A percentile compares a stretch with the other conserved stretches of the same genome.
phyloP scores from a whole-genome alignment of 163 green algal species.

The Prototheca cutis region DNA sequence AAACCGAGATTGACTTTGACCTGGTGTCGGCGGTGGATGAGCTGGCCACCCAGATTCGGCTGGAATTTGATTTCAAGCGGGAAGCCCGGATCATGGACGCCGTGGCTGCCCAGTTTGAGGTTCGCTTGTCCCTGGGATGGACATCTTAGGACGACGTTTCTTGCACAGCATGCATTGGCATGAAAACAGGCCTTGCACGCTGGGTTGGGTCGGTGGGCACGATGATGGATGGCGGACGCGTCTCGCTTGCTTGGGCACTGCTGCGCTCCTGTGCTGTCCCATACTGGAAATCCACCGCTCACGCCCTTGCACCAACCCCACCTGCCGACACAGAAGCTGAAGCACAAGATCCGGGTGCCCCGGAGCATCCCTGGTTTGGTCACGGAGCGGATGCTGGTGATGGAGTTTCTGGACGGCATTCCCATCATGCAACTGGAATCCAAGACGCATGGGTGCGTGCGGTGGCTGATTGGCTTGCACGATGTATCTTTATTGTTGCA shows the following conservation, averaged over 20 bases:
- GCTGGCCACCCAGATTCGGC: constrained; percentile 40
- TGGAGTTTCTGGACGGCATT: constrained; percentile 74
- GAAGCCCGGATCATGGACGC: constrained; percentile 84
- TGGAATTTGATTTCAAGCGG: constrained; percentile 85
- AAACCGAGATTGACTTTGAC: constrained; percentile 83
- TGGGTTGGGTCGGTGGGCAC: no score
- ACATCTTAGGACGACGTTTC: no score
- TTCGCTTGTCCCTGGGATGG: no score
- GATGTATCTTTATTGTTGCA: no score
- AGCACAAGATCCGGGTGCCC: constrained; percentile 41
- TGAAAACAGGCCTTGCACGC: no score
- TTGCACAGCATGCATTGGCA: no score
- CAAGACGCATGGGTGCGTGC: constrained; percentile 12
- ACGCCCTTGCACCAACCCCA: neutral
- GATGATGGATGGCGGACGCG: no score
- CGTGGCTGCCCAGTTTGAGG: constrained; percentile 45
- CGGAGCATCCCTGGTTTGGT: constrained; percentile 51
- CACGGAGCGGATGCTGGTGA: constrained; percentile 61
- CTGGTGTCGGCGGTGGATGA: constrained; percentile 81
- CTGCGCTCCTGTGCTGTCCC: neutral
- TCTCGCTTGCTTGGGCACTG: no score
- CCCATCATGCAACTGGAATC: constrained; percentile 43
- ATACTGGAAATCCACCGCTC: neutral
- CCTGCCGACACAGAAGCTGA: constrained; percentile 24
- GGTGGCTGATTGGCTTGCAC: neutral